Evolutionary conservation across 441 rosid species (phyloP), one percentile per base, ranked within the genome.

Genomic region (Capsella rubella): DNA sequence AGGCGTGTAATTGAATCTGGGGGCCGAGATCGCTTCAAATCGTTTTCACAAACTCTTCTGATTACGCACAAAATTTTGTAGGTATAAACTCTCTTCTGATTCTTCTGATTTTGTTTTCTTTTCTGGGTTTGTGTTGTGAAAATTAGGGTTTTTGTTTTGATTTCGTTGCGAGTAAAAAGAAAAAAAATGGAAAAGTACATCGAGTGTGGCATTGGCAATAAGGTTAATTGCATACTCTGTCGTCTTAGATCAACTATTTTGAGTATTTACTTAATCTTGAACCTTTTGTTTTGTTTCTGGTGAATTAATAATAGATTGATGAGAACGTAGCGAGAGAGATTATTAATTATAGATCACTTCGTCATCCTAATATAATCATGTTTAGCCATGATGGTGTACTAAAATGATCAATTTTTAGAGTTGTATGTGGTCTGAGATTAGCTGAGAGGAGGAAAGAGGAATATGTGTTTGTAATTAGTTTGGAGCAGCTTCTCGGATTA

Each of bases 281-380:
- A 21, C 25, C 25, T 40, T 14, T 8, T 6, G 6, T 32, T 32
- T 32, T 5, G 1, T 42, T 61, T 8, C 28, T 21, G 52, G 52
- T 43, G 65, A 32, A 32, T 32, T 32, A 7, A 32, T 32, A 58
- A 65, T 66, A 95, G 99, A 92, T 92, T 79, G 97, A 91, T 87
- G 98, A 86, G 84, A 91, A 92, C 73, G 97, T 95, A 74, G 94
- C 91, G 0, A 88, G 96, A 79, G 99, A 92, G 86, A 95, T 95
- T 60, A 92, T 89, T 21, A 21, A 21, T 21, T 2, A 21, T 21
- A 21, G 25, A 21, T 21, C 25, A 21, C 25, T 21, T 21, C 25
- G 25, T 21, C 25, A 95, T 80, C 99, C 98, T 0, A 95, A 95
- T 70, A 91, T 95, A 21, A 95, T 95, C 79, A 93, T 96, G 64